Percentiles rank a stretch among this genome's conserved stretches.
phyloP scores from a whole-genome alignment of 371 early-diverging fungal species.

The Rhizopus arrhizus region DNA sequence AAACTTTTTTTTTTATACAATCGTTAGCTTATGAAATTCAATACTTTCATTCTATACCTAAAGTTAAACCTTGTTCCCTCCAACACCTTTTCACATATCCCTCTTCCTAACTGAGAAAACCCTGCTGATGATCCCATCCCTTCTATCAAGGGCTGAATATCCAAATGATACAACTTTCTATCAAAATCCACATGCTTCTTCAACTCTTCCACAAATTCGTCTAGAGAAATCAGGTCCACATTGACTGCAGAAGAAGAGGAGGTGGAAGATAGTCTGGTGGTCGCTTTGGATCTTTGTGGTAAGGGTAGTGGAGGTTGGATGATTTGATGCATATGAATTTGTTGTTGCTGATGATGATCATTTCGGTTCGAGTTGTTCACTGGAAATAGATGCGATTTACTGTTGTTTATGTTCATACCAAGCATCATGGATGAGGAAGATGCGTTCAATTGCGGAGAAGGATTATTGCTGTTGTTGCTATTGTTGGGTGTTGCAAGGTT shows the following conservation, averaged over 20 bases:
- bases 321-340: constrained; percentile 8
- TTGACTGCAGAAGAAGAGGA: not conserved
- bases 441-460: constrained; percentile 20
- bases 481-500: constrained; percentile 12
- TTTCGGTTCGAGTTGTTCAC: not conserved
- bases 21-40: not conserved
- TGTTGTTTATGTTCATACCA: constrained; percentile 15
- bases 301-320: constrained; percentile 16
- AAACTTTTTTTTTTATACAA: constrained; percentile 29
- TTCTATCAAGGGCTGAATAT: constrained; percentile 37
- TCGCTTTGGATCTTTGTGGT: constrained; percentile 14
- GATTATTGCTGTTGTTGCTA: constrained; percentile 7
- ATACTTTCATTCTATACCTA: constrained; percentile 31
- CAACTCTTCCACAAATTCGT: constrained; percentile 39
- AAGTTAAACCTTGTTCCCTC: constrained; percentile 54
- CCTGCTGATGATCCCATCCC: constrained; percentile 30
- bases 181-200: constrained; percentile 46
- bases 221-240: constrained; percentile 26
- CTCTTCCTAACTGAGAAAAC: constrained; percentile 53
- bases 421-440: constrained; percentile 19
- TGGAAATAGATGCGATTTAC: not conserved
- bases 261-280: not conserved
- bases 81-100: constrained; percentile 47
- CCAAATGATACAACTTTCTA: constrained; percentile 43
- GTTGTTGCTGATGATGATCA: constrained; percentile 1